Percentiles rank a stretch among this genome's conserved stretches.
These are phyloP conservation scores for Lenzites betulinus DNA, from an alignment of 768 basidiomycete species.

Conservation along the genomic window DNA sequence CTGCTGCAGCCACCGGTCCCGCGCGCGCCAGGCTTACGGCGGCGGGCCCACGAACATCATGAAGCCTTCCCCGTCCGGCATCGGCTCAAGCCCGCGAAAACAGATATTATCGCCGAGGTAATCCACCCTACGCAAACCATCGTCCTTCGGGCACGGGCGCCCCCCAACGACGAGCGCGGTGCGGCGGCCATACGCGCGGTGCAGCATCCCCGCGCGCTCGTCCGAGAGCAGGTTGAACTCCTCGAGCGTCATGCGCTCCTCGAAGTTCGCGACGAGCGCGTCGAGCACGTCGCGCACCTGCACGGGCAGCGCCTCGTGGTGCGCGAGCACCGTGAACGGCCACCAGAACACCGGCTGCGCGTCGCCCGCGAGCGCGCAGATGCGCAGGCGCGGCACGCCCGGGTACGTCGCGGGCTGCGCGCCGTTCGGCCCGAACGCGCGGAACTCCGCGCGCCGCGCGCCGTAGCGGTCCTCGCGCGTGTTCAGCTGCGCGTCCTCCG, in stretches of 20 bases:
- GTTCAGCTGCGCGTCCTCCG: slow-evolving; percentile 20
- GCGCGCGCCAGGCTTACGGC: neutral
- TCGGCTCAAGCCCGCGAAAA: slow-evolving; percentile 57
- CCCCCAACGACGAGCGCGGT: slow-evolving; percentile 26
- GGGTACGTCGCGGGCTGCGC: slow-evolving; percentile 70
- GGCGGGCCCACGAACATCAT: slow-evolving; percentile 34
- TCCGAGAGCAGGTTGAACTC: slow-evolving; percentile 31
- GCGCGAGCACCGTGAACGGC: slow-evolving; percentile 49
- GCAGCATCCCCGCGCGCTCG: slow-evolving; percentile 19
- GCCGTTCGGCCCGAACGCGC: slow-evolving; percentile 28
- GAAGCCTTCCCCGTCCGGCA: slow-evolving; percentile 46
- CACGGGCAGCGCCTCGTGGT: slow-evolving; percentile 28
- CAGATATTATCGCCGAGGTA: slow-evolving; percentile 49
- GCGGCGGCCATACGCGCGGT: slow-evolving; percentile 23
- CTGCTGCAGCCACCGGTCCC: no score
- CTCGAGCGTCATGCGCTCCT: slow-evolving; percentile 26
- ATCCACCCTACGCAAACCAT: slow-evolving; percentile 44
- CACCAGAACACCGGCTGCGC: slow-evolving; percentile 51
- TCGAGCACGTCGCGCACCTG: slow-evolving; percentile 53
- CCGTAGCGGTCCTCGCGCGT: neutral
- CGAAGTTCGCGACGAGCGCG: slow-evolving; percentile 48
- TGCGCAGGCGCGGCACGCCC: slow-evolving; percentile 56
- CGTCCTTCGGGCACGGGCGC: slow-evolving; percentile 26
- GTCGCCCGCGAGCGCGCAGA: slow-evolving; percentile 55
- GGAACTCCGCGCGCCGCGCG: slow-evolving; percentile 3